Base-by-base conservation (phyloP, 78 protist genomes). In the Polysphondylium violaceum region DNA sequence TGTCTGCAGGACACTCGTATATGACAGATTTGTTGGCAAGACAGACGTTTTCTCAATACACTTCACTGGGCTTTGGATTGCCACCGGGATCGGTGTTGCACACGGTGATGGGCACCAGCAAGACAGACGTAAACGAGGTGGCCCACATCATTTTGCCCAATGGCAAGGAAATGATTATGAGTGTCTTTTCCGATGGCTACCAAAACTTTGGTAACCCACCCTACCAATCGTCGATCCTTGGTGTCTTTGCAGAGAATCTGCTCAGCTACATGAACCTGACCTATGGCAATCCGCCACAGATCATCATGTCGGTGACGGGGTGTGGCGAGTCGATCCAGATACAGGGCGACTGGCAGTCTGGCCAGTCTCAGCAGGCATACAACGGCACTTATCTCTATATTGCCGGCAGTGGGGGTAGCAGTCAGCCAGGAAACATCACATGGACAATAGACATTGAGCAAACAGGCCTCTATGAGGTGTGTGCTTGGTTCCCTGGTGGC, bases 401-500 rank as follows among this genome's bases (percentile, higher is more conserved):
- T 6, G 38, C 2, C 44, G 86, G 68, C 14, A 29, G 47, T 17
- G 73, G 88, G n/a, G 88, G 75, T 23, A 67, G 27, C 4, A 44
- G 35, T 0, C 43, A 63, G 21, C 27, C 73, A 1, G 17, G 40
- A 1, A 79, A 23, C 8, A 47, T 83, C 12, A 50, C 31, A 12
- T 83, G 75, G 72, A 69, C 25, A 0, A 27, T 83, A 36, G 40
- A 41, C 17, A 83, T 83, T 67, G 40, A 55, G 2, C 60, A 27
- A 17, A 41, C 91, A 5, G 91, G 91, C 27, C 47, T 83, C 31
- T 83, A 83, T 44, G 91, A 83, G 31, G 79, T 83, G 2, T 83
- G 91, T 35, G 79, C 69, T 19, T 83, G 91, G 91, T 83, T 83
- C 40, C 91, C 91, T 9, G 53, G 38, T 58, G 77, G 76, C 29